Base-by-base conservation (phyloP, 1,139 yeast species). In the Lodderomyces elongisporus region DNA sequence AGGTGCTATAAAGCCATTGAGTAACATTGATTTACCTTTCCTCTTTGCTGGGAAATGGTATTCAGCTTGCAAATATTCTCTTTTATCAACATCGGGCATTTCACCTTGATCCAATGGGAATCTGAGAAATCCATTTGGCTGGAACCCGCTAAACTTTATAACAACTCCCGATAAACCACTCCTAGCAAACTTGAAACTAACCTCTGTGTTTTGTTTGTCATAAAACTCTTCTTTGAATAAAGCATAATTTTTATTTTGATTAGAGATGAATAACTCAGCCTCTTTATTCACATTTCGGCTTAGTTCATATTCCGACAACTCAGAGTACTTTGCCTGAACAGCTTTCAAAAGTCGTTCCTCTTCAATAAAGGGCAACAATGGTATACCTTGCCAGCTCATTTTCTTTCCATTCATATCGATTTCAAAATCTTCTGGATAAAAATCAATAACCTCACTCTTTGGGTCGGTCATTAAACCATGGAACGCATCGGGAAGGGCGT, bases 321-420 rank as follows among this genome's bases (percentile, higher is more conserved):
- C 58, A 2, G 69, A 61, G 52, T 89, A 89, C 39, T 81, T 78
- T 2, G 62, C 74, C 34, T 74, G 72, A 3, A 88, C 94, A 1
- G 79, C 80, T 9, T 62, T 60, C 36, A 88, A 59, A 31, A 89
- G 65, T 46, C 95, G 66, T n/a, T 57, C 56, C 48, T 85, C 95
- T 48, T 89, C 96, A 48, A 89, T 89, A 46, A 89, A 89, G 0
- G 97, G 96, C 38, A 89, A 62, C 31, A 89, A 61, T 0, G 95
- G 93, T 48, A 89, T 83, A 35, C 95, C 96, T 54, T 87, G 94
- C 97, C 97, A 89, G 33, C 93, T 72, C 87, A 83, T 83, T 46
- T 84, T 87, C 45, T 85, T 85, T 17, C 97, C 97, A 53, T 89
- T 88, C 95, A 88, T 85, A 58, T 89, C 97, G 44, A 89, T 83